phyloP scores from a whole-genome alignment of 1,284 basidiomycete genomes.

The Thelephora terrestris region DNA sequence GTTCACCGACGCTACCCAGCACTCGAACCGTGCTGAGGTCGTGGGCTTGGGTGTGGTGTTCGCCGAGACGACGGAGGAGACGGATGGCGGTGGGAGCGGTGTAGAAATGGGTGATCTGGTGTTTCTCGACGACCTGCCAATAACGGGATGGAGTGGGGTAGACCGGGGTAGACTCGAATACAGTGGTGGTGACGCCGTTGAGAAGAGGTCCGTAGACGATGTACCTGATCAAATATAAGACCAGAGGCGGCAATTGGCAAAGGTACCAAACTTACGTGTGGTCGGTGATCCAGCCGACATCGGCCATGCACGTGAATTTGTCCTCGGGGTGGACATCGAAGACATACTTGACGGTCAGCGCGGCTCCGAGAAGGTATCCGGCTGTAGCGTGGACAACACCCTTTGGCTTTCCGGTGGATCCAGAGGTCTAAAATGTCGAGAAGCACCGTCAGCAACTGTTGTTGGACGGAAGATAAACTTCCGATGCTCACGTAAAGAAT shows the following conservation, averaged over 20 bases:
- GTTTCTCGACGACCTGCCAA: constrained; percentile 93
- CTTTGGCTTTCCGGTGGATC: constrained; percentile 95
- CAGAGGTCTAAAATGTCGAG: constrained; percentile 59
- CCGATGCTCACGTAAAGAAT: constrained; percentile 80
- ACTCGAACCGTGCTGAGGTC: constrained; percentile 83
- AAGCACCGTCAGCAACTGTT: background rate
- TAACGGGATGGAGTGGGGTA: constrained; percentile 95
- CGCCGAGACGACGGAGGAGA: constrained; percentile 81
- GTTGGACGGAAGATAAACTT: background rate
- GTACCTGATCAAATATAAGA: constrained; percentile 39
- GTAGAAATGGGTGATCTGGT: constrained; percentile 93
- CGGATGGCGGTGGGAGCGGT: constrained; percentile 92
- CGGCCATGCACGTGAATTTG: constrained; percentile 96
- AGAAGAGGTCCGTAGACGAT: constrained; percentile 94
- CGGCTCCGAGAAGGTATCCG: constrained; percentile 88
- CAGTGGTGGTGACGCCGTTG: constrained; percentile 85
- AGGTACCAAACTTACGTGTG: constrained; percentile 56
- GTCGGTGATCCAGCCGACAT: constrained; percentile 98
- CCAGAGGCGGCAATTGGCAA: background rate
- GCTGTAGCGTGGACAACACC: constrained; percentile 93
- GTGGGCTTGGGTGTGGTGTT: constrained; percentile 78
- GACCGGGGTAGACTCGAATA: constrained; percentile 96
- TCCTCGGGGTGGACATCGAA: constrained; percentile 94
- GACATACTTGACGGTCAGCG: constrained; percentile 90
- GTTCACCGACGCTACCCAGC: constrained; percentile 92